These are phyloP conservation scores for Pythium plurisporium DNA, from an alignment of 352 stramenopile genomes.

Conservation along the genomic window DNA sequence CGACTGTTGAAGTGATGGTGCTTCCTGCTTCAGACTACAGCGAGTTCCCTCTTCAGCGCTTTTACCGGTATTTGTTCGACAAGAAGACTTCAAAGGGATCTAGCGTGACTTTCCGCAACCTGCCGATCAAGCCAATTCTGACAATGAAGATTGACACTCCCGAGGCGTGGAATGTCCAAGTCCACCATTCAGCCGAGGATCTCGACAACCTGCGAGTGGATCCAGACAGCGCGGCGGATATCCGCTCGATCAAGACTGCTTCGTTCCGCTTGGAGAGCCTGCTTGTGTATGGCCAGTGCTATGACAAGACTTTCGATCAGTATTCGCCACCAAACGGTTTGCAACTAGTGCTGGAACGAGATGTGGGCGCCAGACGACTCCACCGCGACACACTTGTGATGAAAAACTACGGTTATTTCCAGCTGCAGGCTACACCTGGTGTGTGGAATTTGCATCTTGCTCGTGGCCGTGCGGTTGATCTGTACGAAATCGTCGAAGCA, in stretches of 20 bases:
- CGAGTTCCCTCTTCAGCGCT: conserved; percentile 89
- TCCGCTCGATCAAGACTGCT: conserved; percentile 61
- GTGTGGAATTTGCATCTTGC: conserved; percentile 93
- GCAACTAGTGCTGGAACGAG: conserved; percentile 86
- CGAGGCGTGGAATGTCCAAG: conserved; percentile 92
- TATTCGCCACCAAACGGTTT: conserved; percentile 87
- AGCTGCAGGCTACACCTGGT: conserved; percentile 95
- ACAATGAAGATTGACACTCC: conserved; percentile 93
- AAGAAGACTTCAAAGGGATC: conserved; percentile 40
- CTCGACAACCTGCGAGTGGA: conserved; percentile 91
- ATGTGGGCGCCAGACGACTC: conserved; percentile 44
- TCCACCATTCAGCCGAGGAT: conserved; percentile 64
- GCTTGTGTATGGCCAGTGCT: conserved; percentile 89
- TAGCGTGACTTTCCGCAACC: conserved; percentile 65
- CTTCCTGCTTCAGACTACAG: conserved; percentile 66
- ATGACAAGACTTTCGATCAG: conserved; percentile 75
- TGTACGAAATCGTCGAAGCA: conserved; percentile 74
- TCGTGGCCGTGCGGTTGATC: conserved; percentile 57
- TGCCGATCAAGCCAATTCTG: conserved; percentile 86
- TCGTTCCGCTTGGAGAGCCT: conserved; percentile 87
- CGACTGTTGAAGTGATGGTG: conserved; percentile 62
- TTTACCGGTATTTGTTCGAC: conserved; percentile 90
- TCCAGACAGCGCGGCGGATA: conserved; percentile 39
- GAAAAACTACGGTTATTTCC: conserved; percentile 99
- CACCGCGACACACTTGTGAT: conserved; percentile 98